These are phyloP conservation scores for Penicillium sp. DNA, from an alignment of 2,329 filamentous ascomycete species.

Conservation along the genomic window DNA sequence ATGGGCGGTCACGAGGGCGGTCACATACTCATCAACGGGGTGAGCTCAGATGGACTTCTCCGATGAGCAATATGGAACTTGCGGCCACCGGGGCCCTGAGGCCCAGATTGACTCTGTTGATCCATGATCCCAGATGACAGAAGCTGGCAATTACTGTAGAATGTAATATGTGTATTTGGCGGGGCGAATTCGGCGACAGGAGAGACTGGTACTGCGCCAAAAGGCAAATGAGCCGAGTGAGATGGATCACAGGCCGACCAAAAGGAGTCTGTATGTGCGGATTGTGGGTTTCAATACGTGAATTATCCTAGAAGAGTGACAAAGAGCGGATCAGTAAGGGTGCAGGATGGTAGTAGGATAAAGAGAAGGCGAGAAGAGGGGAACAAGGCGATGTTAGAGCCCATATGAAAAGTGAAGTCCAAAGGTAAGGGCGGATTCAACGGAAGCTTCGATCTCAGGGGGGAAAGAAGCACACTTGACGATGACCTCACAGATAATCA, in stretches of 20 bases:
- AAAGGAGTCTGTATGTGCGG: conserved; percentile 24
- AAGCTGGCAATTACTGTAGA: conserved; percentile 22
- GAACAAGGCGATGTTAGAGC: conserved; percentile 4
- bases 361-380: conserved; percentile 2
- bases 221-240: conserved; percentile 29
- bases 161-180: conserved; percentile 19
- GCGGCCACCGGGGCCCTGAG: conserved; percentile 74
- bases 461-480: conserved; percentile 8
- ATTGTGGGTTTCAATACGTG: conserved; percentile 23
- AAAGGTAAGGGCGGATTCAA: conserved; percentile 14
- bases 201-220: conserved; percentile 28
- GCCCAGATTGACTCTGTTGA: conserved; percentile 58
- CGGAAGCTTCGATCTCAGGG: conserved; percentile 18
- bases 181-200: conserved; percentile 22
- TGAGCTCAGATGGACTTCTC: conserved; percentile 94
- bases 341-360: conserved; percentile 4
- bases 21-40: conserved; percentile 92
- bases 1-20: background rate
- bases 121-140: conserved; percentile 55
- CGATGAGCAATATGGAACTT: conserved; percentile 96
- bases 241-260: conserved; percentile 31
- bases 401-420: conserved; percentile 15
- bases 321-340: conserved; percentile 23
- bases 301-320: conserved; percentile 18
- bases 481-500: conserved; percentile 4